Evolutionary conservation across 2,329 filamentous ascomycete species (phyloP).

Genomic region (Aspergillus transmontanensis): DNA sequence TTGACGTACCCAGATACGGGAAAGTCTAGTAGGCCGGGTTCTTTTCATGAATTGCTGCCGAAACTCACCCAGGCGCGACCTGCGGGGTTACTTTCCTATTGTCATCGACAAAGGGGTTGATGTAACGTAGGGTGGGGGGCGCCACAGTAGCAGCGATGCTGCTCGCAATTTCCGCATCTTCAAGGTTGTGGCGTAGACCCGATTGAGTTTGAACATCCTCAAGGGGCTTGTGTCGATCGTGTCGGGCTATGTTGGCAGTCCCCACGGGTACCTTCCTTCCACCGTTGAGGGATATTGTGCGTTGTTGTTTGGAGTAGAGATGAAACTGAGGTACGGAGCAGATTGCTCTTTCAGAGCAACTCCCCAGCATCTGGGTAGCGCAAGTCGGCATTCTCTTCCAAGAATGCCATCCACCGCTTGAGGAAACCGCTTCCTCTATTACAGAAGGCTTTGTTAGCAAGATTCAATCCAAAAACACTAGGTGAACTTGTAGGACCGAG

Average conservation of each 20-base stretch:
- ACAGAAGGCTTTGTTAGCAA: slow-evolving; percentile 8
- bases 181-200: background rate
- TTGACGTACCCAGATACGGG: background rate
- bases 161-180: background rate
- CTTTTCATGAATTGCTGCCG: background rate
- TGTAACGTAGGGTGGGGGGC: background rate
- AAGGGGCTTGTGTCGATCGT: background rate
- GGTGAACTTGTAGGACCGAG: background rate
- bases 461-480: background rate
- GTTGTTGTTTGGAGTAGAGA: background rate
- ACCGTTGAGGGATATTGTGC: background rate
- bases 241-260: background rate
- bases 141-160: background rate
- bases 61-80: background rate
- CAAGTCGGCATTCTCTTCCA: slow-evolving; percentile 88
- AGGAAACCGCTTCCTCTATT: slow-evolving; percentile 80
- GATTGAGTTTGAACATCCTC: background rate
- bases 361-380: slow-evolving; percentile 72
- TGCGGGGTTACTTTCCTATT: background rate
- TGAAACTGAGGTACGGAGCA: background rate
- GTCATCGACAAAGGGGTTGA: background rate
- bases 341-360: slow-evolving; percentile 27
- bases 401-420: slow-evolving; percentile 85
- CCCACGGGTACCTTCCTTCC: background rate
- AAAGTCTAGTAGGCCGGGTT: background rate